Conservation (phyloP, 441 rosid genomes). For the Pelargonium australe region DNA sequence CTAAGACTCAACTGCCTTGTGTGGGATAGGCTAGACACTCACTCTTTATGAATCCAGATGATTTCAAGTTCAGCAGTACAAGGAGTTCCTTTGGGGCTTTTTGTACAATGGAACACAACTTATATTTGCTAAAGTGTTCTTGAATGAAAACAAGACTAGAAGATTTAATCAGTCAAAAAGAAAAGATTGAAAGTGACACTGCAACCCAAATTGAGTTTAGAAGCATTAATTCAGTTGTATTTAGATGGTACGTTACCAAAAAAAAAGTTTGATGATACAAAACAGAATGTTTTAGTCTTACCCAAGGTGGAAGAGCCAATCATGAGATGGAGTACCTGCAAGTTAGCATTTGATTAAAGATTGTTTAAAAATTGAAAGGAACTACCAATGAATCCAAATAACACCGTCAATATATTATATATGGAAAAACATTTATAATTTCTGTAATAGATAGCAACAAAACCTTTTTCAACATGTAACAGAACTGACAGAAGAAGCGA, state of each 20-base stretch:
- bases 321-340: slow-evolving; percentile 54
- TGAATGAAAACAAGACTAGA: too few relatives aligned
- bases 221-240: not conserved
- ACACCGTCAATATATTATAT: too few relatives aligned
- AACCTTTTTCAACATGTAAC: not conserved
- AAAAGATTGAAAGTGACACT: not conserved
- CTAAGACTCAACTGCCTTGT: not conserved
- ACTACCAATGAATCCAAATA: not conserved
- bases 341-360: not conserved
- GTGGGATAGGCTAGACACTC: not conserved
- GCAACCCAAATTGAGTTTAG: not conserved
- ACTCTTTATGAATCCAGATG: too few relatives aligned
- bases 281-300: slow-evolving; percentile 16
- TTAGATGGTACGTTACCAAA: not conserved
- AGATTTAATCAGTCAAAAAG: too few relatives aligned
- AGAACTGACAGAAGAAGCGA: slow-evolving; percentile 4
- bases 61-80: too few relatives aligned
- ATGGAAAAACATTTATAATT: too few relatives aligned
- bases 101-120: not conserved
- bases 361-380: not conserved
- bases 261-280: not conserved
- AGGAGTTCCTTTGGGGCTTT: too few relatives aligned
- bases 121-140: too few relatives aligned
- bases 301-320: slow-evolving; percentile 55
- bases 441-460: not conserved